Evolutionary conservation across 1,284 basidiomycete genomes (phyloP).

Genomic region (Erythrobasidium hasegawianum): DNA sequence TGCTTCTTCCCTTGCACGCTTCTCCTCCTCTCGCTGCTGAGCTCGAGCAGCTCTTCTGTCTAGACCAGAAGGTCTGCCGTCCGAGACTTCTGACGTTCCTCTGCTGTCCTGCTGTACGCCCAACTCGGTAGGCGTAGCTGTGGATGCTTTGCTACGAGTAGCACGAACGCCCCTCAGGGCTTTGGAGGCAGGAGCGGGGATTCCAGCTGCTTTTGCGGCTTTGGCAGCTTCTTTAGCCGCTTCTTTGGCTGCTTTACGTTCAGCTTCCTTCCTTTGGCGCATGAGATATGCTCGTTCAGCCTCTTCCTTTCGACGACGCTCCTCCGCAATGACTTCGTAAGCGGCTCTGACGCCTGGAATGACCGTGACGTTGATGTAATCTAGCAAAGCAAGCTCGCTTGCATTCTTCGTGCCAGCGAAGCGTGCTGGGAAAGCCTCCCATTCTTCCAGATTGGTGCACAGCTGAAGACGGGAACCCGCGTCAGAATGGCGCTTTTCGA

Average conservation of each 20-base stretch:
- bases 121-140: neutral
- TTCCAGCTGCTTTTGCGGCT: slow-evolving; percentile 1
- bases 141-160: neutral
- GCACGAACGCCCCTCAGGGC: slow-evolving; percentile 2
- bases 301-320: slow-evolving; percentile 19
- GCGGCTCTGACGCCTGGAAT: slow-evolving; percentile 54
- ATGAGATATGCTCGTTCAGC: neutral
- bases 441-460: slow-evolving; percentile 71
- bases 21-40: slow-evolving; percentile 26
- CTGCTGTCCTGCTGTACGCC: neutral
- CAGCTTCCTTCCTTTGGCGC: neutral
- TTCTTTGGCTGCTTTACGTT: slow-evolving; percentile 19
- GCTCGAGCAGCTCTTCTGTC: slow-evolving; percentile 30
- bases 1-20: slow-evolving; percentile 27
- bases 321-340: slow-evolving; percentile 17
- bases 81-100: neutral
- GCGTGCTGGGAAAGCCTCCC: slow-evolving; percentile 67
- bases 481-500: no score
- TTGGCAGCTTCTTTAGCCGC: slow-evolving; percentile 27
- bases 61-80: slow-evolving; percentile 6
- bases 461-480: no score
- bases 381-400: slow-evolving; percentile 70
- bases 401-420: slow-evolving; percentile 73
- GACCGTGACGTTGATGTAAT: slow-evolving; percentile 61
- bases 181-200: slow-evolving; percentile 1